Percentiles rank a stretch among this genome's conserved stretches.
Conservation (phyloP, 2,329 filamentous ascomycete species). For the Amylocarpus encephaloides region DNA sequence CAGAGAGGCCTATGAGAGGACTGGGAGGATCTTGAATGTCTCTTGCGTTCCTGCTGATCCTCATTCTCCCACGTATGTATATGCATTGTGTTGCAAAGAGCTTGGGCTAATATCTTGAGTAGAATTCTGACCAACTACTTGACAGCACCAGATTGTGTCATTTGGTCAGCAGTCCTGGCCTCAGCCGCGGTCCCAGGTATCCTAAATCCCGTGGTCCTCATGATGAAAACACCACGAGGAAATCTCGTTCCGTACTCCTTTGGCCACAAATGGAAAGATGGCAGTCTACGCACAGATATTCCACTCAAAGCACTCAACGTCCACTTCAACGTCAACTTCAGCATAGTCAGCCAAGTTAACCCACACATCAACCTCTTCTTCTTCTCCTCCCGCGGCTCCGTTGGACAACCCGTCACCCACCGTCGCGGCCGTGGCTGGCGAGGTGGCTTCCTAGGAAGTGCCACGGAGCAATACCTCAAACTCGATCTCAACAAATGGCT, state of each 20-base stretch:
- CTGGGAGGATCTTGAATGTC: conserved; percentile 90
- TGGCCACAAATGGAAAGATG: conserved; percentile 99
- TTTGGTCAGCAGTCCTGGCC: conserved; percentile 94
- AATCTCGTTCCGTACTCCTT: conserved; percentile 85
- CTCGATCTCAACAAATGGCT: conserved; percentile 97
- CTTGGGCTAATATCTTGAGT: conserved; percentile 43
- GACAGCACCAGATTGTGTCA: conserved; percentile 91
- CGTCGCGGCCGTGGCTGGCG: conserved; percentile 91
- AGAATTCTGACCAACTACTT: conserved; percentile 93
- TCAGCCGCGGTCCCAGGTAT: conserved; percentile 96
- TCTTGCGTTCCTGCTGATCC: conserved; percentile 94
- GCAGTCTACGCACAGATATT: conserved; percentile 88
- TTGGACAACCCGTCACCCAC: conserved; percentile 90
- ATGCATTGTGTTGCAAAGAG: not conserved
- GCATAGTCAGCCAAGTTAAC: conserved; percentile 83
- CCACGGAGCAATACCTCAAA: conserved; percentile 90
- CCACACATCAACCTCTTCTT: conserved; percentile 99
- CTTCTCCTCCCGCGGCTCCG: conserved; percentile 87
- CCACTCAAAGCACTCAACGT: conserved; percentile 90
- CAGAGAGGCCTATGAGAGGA: conserved; percentile 86
- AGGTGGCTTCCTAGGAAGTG: conserved; percentile 87
- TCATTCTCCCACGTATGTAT: conserved; percentile 60
- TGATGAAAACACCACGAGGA: conserved; percentile 77
- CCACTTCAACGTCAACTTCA: conserved; percentile 98
- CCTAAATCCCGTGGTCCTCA: conserved; percentile 87